phyloP scores from a whole-genome alignment of 2,329 filamentous ascomycete genomes.

The Decorospora gaudefroyi region DNA sequence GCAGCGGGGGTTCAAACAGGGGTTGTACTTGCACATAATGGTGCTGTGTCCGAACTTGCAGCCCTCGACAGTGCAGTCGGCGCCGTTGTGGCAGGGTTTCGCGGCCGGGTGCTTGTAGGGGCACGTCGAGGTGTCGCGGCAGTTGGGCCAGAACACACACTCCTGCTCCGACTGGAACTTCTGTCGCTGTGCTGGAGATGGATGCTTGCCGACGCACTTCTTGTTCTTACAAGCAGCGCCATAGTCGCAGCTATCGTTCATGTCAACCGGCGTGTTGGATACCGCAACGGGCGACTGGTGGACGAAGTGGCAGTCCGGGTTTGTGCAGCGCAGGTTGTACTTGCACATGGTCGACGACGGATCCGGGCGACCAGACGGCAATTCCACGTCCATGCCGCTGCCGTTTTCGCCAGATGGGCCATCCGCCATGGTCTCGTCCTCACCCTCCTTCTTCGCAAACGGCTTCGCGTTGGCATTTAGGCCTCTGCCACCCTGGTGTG shows the following conservation, averaged over 20 bases:
- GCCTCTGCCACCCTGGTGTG: conserved; percentile 32
- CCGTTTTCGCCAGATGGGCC: conserved; percentile 46
- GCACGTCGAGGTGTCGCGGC: conserved; percentile 77
- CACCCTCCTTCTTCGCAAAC: conserved; percentile 54
- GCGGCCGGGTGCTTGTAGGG: conserved; percentile 86
- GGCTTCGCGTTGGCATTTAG: conserved; percentile 59
- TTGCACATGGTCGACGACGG: conserved; percentile 74
- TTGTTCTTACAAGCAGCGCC: conserved; percentile 93
- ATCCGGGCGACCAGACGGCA: conserved; percentile 57
- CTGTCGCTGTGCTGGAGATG: conserved; percentile 80
- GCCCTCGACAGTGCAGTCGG: conserved; percentile 76
- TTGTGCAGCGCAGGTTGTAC: conserved; percentile 86
- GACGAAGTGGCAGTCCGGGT: conserved; percentile 87
- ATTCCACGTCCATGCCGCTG: conserved; percentile 65
- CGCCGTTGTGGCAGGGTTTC: conserved; percentile 88
- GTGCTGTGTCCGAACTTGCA: conserved; percentile 91
- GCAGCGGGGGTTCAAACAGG: conserved; percentile 87
- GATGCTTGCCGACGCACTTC: conserved; percentile 90
- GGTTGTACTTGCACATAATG: conserved; percentile 85
- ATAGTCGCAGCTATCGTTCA: conserved; percentile 78
- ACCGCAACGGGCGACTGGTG: conserved; percentile 93
- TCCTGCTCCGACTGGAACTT: conserved; percentile 82
- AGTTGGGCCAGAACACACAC: conserved; percentile 91
- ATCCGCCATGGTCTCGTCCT: conserved; percentile 48
- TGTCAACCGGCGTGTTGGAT: conserved; percentile 74